Conservation (phyloP, 225 moss, liverwort and hornwort species). For the Asterella californica region DNA sequence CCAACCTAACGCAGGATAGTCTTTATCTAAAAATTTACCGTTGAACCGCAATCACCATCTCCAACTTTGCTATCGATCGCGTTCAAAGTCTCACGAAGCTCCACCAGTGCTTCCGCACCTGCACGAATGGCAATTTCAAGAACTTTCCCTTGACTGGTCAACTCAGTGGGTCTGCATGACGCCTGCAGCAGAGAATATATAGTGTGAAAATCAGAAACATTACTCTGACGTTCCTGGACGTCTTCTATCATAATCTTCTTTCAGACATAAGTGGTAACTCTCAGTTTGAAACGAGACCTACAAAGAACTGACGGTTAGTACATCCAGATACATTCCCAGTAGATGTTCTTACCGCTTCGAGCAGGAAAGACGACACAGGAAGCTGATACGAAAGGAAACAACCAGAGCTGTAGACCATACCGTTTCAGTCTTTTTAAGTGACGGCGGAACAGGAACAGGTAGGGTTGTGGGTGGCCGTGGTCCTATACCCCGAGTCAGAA, state of each 20-base stretch:
- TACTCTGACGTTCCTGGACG: slow-evolving; percentile 3
- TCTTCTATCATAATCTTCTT: neutral
- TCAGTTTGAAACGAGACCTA: neutral
- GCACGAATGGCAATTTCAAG: slow-evolving; percentile 81
- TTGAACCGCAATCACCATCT: slow-evolving; percentile 97
- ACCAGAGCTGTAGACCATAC: slow-evolving; percentile 38
- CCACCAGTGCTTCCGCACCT: slow-evolving; percentile 71
- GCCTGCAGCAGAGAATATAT: slow-evolving; percentile 50
- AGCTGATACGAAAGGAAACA: neutral
- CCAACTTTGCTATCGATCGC: slow-evolving; percentile 84
- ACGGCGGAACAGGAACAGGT: slow-evolving; percentile 72
- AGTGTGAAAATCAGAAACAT: slow-evolving; percentile 7
- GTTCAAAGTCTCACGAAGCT: slow-evolving; percentile 62
- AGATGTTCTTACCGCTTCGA: neutral
- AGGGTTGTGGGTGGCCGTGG: slow-evolving; percentile 91
- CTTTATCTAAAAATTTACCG: slow-evolving; percentile 42
- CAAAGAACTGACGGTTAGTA: neutral
- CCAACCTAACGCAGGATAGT: neutral
- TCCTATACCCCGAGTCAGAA: slow-evolving; percentile 44
- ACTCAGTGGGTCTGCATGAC: slow-evolving; percentile 71
- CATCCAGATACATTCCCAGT: neutral
- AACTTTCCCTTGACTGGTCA: slow-evolving; percentile 66
- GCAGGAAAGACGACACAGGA: too few relatives aligned
- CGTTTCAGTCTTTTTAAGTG: slow-evolving; percentile 50
- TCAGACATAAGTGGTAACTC: neutral